A percentile compares a stretch with the other conserved stretches of the same genome.
Evolutionary conservation across 768 basidiomycete genomes (phyloP).

Genomic region (Neoboletus magnificus): DNA sequence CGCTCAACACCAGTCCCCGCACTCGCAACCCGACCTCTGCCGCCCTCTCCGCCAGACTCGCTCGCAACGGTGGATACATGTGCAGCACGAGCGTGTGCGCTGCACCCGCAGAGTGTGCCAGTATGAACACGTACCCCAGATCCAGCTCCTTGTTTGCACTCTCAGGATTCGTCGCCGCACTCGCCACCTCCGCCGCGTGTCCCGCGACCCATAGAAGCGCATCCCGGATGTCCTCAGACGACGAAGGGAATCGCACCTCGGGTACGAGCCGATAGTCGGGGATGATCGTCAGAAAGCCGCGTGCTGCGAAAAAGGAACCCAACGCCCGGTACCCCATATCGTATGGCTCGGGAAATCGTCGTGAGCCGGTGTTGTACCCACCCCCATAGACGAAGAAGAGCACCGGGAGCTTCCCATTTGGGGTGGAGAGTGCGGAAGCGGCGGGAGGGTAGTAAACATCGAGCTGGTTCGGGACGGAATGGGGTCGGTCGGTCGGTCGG

Average conservation of each 20-base stretch:
- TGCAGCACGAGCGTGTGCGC: slow-evolving; percentile 46
- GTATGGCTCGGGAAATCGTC: slow-evolving; percentile 44
- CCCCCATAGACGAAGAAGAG: slow-evolving; percentile 69
- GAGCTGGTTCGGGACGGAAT: slow-evolving; percentile 38
- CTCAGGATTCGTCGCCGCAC: neutral
- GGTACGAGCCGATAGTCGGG: slow-evolving; percentile 69
- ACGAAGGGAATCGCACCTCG: slow-evolving; percentile 50
- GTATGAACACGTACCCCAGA: slow-evolving; percentile 41
- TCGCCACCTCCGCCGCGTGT: slow-evolving; percentile 28
- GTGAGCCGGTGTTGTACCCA: slow-evolving; percentile 52
- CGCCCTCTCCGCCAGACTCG: slow-evolving; percentile 31
- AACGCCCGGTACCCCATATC: slow-evolving; percentile 53
- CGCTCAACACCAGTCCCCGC: slow-evolving; percentile 43
- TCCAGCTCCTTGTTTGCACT: slow-evolving; percentile 33
- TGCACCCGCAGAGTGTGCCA: slow-evolving; percentile 65
- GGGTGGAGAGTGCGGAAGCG: slow-evolving; percentile 19
- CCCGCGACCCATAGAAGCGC: slow-evolving; percentile 52
- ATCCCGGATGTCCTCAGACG: slow-evolving; percentile 56
- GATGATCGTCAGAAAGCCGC: slow-evolving; percentile 60
- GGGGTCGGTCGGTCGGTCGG: neutral
- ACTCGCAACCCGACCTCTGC: slow-evolving; percentile 28
- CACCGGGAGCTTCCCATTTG: slow-evolving; percentile 39
- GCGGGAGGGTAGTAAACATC: slow-evolving; percentile 62
- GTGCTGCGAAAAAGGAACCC: slow-evolving; percentile 58
- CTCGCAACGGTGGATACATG: slow-evolving; percentile 29